Percentiles rank a stretch among this genome's conserved stretches.
Conservation (phyloP, 805 yeast species). For the Teunomyces cretensis region DNA sequence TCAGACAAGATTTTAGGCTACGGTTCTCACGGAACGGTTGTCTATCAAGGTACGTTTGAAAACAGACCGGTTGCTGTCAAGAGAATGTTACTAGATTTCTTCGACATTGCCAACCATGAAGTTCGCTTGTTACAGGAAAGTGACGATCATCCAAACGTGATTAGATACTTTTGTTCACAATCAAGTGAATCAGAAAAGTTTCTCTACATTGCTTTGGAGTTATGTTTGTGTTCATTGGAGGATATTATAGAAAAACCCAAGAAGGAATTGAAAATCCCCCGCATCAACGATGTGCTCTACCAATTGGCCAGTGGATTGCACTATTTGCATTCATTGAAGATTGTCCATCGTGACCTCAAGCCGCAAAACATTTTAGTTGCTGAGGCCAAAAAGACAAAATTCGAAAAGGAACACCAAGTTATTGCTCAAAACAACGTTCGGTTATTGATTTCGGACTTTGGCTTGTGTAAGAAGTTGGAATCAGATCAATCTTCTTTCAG, state of each 20-base stretch:
- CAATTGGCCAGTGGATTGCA: slow-evolving; percentile 85
- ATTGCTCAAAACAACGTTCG: slow-evolving; percentile 40
- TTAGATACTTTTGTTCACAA: slow-evolving; percentile 92
- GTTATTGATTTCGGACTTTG: slow-evolving; percentile 90
- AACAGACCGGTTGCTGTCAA: slow-evolving; percentile 95
- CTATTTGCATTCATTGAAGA: slow-evolving; percentile 83
- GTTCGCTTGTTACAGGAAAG: slow-evolving; percentile 85
- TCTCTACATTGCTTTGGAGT: slow-evolving; percentile 87
- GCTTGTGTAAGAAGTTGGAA: slow-evolving; percentile 88
- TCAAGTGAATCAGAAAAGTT: slow-evolving; percentile 71
- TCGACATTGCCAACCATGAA: slow-evolving; percentile 91
- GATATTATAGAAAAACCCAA: slow-evolving; percentile 67
- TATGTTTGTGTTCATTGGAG: slow-evolving; percentile 86
- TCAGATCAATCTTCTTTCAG: slow-evolving; percentile 90
- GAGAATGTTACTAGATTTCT: slow-evolving; percentile 88
- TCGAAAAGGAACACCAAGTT: slow-evolving; percentile 4
- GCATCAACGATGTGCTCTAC: slow-evolving; percentile 54
- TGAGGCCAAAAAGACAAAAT: slow-evolving; percentile 49
- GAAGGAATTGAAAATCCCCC: slow-evolving; percentile 32
- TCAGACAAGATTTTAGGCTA: slow-evolving; percentile 83
- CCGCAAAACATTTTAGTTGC: slow-evolving; percentile 92
- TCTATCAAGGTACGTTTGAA: slow-evolving; percentile 85
- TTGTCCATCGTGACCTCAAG: slow-evolving; percentile 91
- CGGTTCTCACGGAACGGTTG: slow-evolving; percentile 97
- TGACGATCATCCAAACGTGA: slow-evolving; percentile 95